Percentiles rank a stretch among this genome's conserved stretches.
phyloP scores from a whole-genome alignment of 345 rosid species.

The Salix purpurea region DNA sequence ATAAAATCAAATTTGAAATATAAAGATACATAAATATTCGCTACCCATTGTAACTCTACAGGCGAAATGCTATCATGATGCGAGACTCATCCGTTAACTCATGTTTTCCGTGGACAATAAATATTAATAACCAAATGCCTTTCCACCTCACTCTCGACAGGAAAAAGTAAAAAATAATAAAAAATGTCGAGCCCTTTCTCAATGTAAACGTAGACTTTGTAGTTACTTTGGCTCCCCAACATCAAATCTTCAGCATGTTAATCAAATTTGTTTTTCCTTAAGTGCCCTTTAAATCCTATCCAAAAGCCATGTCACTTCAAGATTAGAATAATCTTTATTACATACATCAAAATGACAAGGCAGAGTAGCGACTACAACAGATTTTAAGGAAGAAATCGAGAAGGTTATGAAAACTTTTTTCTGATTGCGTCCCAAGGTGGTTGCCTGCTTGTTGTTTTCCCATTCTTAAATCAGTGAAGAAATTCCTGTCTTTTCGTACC shows the following conservation, averaged over 20 bases:
- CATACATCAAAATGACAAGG: background rate
- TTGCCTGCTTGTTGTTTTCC: background rate
- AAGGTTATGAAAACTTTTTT: background rate
- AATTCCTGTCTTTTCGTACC: background rate
- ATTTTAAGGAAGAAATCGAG: background rate
- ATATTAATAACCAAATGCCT: background rate
- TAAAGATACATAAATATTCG: too few species aligned
- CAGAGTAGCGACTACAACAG: background rate
- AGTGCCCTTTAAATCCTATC: conserved; percentile 15
- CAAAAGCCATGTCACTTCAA: background rate
- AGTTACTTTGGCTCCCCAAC: conserved; percentile 20
- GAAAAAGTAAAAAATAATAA: background rate
- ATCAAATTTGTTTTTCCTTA: background rate
- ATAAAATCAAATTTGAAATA: too few species aligned
- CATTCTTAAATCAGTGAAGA: background rate
- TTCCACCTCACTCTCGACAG: conserved; percentile 9
- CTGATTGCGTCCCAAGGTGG: background rate
- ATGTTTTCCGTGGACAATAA: background rate
- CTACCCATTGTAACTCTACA: too few species aligned
- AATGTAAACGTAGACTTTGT: background rate
- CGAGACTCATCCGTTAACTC: background rate
- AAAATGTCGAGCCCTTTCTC: conserved; percentile 2
- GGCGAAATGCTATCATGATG: too few species aligned
- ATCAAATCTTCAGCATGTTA: conserved; percentile 11
- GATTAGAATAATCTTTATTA: background rate